Evolutionary conservation across 2,329 filamentous ascomycete species (phyloP), one percentile per base, ranked within the genome.

Genomic region (Dactylella cylindrospora): DNA sequence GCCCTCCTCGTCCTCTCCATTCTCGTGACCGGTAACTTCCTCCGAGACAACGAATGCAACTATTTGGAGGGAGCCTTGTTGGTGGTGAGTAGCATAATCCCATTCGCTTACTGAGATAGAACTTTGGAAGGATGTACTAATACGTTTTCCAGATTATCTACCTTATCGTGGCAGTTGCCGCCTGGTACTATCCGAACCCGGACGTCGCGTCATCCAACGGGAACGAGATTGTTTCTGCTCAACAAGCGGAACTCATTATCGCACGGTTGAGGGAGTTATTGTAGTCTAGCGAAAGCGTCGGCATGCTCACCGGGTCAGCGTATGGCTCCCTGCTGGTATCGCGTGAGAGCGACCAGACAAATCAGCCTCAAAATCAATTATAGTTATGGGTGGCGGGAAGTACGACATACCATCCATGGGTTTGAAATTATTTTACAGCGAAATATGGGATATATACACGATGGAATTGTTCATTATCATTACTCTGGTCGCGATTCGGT

Each of bases 11-110:
- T 96, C 53, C 78, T 96, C 19, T 82, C 88, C 22, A 91, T 95
- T 68, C 77, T 96, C 33, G 88, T 90, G 0, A 87, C 95, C 29
- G 89, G 90, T 1, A 88, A 89, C 64, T 95, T 95, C 74, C 74
- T 96, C 50, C 79, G 89, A 43, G 90, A 96, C 70, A 84, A 88
- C 67, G 91, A 93, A 77, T 88, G 84, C 64, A 94, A 95, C 70
- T 96, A 94, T 70, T 79, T 96, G 3, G 90, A 96, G 72, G 90
- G 90, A 1, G 80, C 83, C 19, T 78, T 96, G 13, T 88, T 88
- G 66, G 81, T 95, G 13, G 79, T 86, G 44, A 15, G 55, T 62
- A 9, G 23, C n/a, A n/a, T 28, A 13, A n/a, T 13, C 26, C 17
- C 12, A 33, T 12, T 29, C 39, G 3, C 4, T 43, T 15, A 25